phyloP scores from a whole-genome alignment of 2,329 filamentous ascomycete genomes.

The Diplodia sapinea region DNA sequence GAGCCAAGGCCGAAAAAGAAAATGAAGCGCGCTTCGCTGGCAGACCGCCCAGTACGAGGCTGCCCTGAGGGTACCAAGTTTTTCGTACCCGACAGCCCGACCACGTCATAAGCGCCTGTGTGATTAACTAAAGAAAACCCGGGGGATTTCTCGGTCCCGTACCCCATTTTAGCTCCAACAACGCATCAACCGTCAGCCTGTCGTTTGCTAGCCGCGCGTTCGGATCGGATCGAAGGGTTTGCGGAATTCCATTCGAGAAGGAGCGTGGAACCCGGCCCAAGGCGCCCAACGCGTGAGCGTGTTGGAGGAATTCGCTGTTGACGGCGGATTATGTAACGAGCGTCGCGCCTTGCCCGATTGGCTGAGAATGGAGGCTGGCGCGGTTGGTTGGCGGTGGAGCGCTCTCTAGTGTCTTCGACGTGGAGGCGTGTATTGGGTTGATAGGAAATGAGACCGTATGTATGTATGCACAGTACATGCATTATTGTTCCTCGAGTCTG shows the following conservation, averaged over 20 bases:
- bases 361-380: neutral
- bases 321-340: neutral
- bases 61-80: neutral
- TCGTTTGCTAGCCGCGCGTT: neutral
- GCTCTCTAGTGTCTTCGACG: neutral
- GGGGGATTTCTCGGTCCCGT: neutral
- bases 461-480: too few relatives aligned
- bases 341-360: neutral
- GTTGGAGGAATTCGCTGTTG: neutral
- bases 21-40: neutral
- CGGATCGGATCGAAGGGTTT: neutral
- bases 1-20: neutral
- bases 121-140: neutral
- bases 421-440: neutral
- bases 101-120: neutral
- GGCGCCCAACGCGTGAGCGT: neutral
- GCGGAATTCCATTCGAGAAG: neutral
- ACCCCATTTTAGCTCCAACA: neutral
- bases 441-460: neutral
- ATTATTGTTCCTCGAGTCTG: neutral
- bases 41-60: neutral
- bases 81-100: neutral
- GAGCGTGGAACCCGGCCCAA: neutral
- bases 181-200: neutral
- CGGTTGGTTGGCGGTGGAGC: neutral